Conservation (phyloP, 495 filamentous ascomycete genomes). For the Hypoxylon cercidicola region DNA sequence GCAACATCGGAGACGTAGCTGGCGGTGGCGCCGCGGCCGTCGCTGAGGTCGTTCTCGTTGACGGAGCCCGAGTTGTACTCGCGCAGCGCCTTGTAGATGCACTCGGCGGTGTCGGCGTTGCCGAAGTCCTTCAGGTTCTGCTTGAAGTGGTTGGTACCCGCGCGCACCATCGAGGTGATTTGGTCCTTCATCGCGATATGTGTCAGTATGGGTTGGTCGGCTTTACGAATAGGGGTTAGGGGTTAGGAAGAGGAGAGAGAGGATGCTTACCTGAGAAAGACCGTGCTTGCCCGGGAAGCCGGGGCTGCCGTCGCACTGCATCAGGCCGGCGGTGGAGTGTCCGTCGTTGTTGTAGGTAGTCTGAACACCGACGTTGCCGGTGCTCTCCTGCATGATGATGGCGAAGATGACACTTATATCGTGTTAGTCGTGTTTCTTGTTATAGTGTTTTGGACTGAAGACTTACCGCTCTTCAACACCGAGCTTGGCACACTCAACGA, state of each 20-base stretch:
- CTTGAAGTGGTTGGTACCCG: slow-evolving; percentile 52
- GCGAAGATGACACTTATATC: slow-evolving; percentile 47
- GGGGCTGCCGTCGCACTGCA: slow-evolving; percentile 50
- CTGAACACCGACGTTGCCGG: slow-evolving; percentile 52
- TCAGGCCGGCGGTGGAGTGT: slow-evolving; percentile 49
- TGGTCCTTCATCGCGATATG: slow-evolving; percentile 36
- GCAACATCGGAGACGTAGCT: slow-evolving; percentile 54
- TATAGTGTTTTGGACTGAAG: neutral
- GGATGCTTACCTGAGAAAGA: slow-evolving; percentile 47
- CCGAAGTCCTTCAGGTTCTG: slow-evolving; percentile 46
- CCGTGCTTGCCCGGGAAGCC: slow-evolving; percentile 46
- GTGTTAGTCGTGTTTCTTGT: slow-evolving; percentile 6
- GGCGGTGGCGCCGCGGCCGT: slow-evolving; percentile 47
- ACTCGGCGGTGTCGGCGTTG: slow-evolving; percentile 42
- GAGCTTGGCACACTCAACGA: slow-evolving; percentile 45
- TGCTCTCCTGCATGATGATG: slow-evolving; percentile 59
- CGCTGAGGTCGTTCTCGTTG: slow-evolving; percentile 49
- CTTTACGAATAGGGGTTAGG: neutral
- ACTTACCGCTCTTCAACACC: slow-evolving; percentile 53
- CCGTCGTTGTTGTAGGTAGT: slow-evolving; percentile 49
- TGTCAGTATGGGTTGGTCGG: neutral
- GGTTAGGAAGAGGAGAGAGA: slow-evolving; percentile 10
- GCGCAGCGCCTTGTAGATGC: slow-evolving; percentile 54
- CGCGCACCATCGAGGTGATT: slow-evolving; percentile 52
- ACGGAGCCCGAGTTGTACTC: slow-evolving; percentile 56